Evolutionary conservation across 2,329 filamentous ascomycete genomes (phyloP), one percentile per base, ranked within the genome.

Genomic region (Fusarium xylarioides): DNA sequence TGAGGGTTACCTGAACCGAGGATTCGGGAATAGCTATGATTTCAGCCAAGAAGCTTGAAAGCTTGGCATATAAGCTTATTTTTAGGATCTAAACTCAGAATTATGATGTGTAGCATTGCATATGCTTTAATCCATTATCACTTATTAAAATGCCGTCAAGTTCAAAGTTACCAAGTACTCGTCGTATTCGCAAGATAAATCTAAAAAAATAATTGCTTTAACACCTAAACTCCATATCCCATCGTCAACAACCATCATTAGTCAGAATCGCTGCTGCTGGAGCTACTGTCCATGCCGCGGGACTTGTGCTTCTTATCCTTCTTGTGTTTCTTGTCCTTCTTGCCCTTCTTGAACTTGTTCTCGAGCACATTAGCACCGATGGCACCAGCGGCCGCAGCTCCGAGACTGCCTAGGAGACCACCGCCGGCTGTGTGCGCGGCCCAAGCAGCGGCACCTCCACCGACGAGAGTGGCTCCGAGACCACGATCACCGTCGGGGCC

Each of bases 1-100:
- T 60, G 77, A 80, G 44, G 80, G 80, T 1, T 91, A 91, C 76
- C 71, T 91, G 70, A 83, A 89, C 52, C 79, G 88, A 61, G 86
- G 84, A 2, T 91, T 89, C 76, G 89, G 89, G 0, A 91, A 91
- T 76, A 87, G 85, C 26, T 91, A 91, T 80, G 85, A 91, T 76
- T 91, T 91, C 74, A 81, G 86, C 62, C 89, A 91, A 78, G 78
- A 77, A 46, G 71, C 47, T 38, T 77, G 57, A 74, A 55, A 44
- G 66, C 60, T 74, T 71, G 68, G 64, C 66, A 40, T n/a, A 49
- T 38, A 37, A 60, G 44, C 60, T 70, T 70, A 49, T 59, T 70
- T 63, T 60, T 43, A 26, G 43, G 30, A 40, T 15, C 10, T 19
- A 16, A 34, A 52, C 28, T 28, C 21, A 30, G 21, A 32, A 38